Conservation (phyloP, 768 basidiomycete species). For the Leucocoprinus birnbaumii region DNA sequence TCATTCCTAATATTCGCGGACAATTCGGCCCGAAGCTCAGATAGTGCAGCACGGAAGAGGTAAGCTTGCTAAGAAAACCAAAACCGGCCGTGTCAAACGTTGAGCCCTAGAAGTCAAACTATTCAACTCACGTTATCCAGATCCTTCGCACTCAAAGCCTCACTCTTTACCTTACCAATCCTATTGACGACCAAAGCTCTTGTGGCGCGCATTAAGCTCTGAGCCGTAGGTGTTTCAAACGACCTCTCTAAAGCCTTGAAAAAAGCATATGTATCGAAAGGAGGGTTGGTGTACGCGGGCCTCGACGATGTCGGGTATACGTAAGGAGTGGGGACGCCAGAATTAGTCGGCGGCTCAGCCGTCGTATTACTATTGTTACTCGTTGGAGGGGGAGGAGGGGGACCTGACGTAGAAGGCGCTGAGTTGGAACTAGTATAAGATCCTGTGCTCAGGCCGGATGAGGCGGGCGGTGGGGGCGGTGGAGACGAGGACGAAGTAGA, state of each 20-base stretch:
- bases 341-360: background rate
- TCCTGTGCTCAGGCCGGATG: slow-evolving; percentile 7
- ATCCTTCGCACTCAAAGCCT: slow-evolving; percentile 74
- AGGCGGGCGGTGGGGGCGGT: slow-evolving; percentile 12
- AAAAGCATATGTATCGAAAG: slow-evolving; percentile 83
- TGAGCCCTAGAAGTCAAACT: background rate
- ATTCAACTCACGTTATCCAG: slow-evolving; percentile 67
- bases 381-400: slow-evolving; percentile 2
- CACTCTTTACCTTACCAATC: slow-evolving; percentile 64
- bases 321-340: slow-evolving; percentile 10
- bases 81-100: background rate
- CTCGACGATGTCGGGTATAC: slow-evolving; percentile 7
- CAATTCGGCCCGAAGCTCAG: slow-evolving; percentile 85
- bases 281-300: slow-evolving; percentile 59
- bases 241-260: slow-evolving; percentile 67
- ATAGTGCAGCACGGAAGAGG: slow-evolving; percentile 89
- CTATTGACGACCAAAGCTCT: slow-evolving; percentile 78
- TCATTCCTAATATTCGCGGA: slow-evolving; percentile 83
- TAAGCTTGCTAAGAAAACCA: slow-evolving; percentile 76
- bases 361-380: background rate
- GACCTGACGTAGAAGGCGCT: slow-evolving; percentile 3
- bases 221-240: slow-evolving; percentile 72
- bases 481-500: slow-evolving; percentile 14
- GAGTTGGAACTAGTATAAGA: slow-evolving; percentile 1
- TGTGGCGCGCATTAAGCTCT: slow-evolving; percentile 81